Percentiles rank a stretch among this genome's conserved stretches.
Conservation (phyloP, 805 yeast genomes). For the Ogataea henricii region DNA sequence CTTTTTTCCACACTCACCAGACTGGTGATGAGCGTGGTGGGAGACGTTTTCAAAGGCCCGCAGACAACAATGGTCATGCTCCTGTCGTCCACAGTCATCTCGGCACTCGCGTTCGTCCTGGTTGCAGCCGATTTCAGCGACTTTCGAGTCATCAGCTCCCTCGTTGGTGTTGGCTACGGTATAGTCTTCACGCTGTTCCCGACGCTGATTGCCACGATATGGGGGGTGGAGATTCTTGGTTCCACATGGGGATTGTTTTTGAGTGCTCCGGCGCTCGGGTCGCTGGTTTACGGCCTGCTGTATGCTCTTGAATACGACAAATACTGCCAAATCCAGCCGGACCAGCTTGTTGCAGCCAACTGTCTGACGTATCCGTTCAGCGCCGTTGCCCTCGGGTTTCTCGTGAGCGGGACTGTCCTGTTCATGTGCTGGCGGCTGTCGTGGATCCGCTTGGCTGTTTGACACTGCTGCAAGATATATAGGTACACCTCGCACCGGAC, state of each 20-base stretch:
- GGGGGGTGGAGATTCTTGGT: conserved; percentile 86
- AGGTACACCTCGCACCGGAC: neutral
- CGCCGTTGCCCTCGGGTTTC: conserved; percentile 14
- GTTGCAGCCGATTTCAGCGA: conserved; percentile 14
- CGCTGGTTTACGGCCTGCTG: conserved; percentile 64
- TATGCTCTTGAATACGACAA: conserved; percentile 67
- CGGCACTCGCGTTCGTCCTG: conserved; percentile 14
- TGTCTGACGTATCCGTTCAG: conserved; percentile 24
- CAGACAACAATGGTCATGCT: conserved; percentile 12
- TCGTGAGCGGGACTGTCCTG: conserved; percentile 15
- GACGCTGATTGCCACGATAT: conserved; percentile 69
- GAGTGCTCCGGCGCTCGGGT: conserved; percentile 85
- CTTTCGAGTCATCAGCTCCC: conserved; percentile 13
- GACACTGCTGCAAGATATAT: neutral
- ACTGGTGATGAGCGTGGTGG: conserved; percentile 24
- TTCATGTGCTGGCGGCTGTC: conserved; percentile 20
- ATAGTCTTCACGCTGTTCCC: conserved; percentile 82
- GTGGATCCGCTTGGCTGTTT: conserved; percentile 8
- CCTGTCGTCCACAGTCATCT: conserved; percentile 8
- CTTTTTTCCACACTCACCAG: conserved; percentile 33
- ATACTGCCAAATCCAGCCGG: conserved; percentile 26
- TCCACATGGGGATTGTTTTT: conserved; percentile 87
- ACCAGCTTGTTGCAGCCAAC: conserved; percentile 4
- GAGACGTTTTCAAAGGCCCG: conserved; percentile 16
- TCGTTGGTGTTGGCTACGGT: conserved; percentile 76